A percentile compares a stretch with the other conserved stretches of the same genome.
phyloP scores from a whole-genome alignment of 345 rosid genomes.

The Hevea brasiliensis region DNA sequence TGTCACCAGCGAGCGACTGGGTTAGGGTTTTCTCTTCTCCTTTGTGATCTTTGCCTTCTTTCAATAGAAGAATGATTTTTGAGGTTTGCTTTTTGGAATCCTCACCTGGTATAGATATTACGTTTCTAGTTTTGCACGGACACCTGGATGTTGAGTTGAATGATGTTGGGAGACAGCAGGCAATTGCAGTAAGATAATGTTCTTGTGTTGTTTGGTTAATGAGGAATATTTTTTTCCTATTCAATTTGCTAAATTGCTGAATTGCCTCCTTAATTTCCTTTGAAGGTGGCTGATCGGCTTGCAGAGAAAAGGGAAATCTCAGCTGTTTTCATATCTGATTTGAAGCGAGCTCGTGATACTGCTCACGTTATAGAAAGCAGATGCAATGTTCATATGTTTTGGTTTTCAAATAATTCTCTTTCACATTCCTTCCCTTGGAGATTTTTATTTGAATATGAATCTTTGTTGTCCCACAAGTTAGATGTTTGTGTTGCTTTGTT shows the following conservation, averaged over 20 bases:
- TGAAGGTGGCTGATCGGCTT: constrained; percentile 8
- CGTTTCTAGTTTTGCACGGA: too few relatives aligned
- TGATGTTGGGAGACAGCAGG: too few relatives aligned
- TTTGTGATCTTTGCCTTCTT: too few relatives aligned
- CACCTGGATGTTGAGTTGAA: too few relatives aligned
- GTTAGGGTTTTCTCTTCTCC: too few relatives aligned
- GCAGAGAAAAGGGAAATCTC: constrained; percentile 3
- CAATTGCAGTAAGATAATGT: neutral
- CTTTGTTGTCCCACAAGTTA: neutral
- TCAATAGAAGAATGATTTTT: too few relatives aligned
- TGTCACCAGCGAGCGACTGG: too few relatives aligned
- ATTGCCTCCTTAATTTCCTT: too few relatives aligned
- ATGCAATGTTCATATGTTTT: neutral
- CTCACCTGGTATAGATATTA: too few relatives aligned
- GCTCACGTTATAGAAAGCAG: neutral
- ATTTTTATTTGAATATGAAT: neutral
- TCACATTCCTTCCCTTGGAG: neutral
- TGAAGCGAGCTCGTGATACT: constrained; percentile 15
- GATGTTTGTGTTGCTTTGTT: too few relatives aligned
- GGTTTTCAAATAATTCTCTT: neutral
- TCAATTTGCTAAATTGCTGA: neutral
- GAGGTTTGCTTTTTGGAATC: too few relatives aligned
- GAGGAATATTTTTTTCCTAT: neutral
- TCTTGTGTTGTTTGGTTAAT: neutral
- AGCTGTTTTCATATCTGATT: constrained; percentile 2